Percentiles rank a stretch among this genome's conserved stretches.
These are phyloP conservation scores for Coniosporium apollinis DNA, from an alignment of 495 filamentous ascomycete genomes.

Conservation along the genomic window DNA sequence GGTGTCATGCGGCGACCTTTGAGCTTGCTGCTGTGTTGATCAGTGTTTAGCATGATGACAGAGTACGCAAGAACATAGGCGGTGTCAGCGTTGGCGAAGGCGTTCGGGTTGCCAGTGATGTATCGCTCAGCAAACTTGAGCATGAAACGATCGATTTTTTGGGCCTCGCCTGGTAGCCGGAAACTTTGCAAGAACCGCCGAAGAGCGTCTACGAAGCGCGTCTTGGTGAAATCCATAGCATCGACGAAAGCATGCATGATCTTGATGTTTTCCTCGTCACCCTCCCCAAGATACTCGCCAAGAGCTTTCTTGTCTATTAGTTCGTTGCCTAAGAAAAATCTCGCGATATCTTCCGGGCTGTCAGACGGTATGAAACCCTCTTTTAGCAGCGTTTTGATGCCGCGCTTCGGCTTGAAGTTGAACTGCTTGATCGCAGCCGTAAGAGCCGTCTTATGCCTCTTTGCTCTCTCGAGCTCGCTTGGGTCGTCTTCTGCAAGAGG, in stretches of 20 bases:
- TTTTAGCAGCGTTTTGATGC: conserved; percentile 65
- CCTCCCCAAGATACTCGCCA: conserved; percentile 90
- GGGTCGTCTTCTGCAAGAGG: conserved; percentile 77
- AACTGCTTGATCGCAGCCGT: conserved; percentile 80
- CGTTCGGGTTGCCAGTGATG: conserved; percentile 83
- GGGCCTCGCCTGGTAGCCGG: conserved; percentile 85
- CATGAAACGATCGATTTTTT: conserved; percentile 99
- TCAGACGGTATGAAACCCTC: conserved; percentile 73
- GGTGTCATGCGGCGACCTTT: conserved; percentile 73
- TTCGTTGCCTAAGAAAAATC: conserved; percentile 59
- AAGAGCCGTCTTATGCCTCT: conserved; percentile 82
- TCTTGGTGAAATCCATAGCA: conserved; percentile 82
- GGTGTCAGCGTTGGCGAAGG: conserved; percentile 95
- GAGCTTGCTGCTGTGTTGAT: conserved; percentile 80
- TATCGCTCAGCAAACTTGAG: conserved; percentile 97
- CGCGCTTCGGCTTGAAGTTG: conserved; percentile 95
- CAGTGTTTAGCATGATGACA: conserved; percentile 55
- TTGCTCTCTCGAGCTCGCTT: conserved; percentile 77
- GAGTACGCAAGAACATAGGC: conserved; percentile 93
- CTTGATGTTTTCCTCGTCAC: conserved; percentile 76
- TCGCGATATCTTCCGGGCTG: conserved; percentile 64
- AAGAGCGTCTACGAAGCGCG: conserved; percentile 83
- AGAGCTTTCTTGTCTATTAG: conserved; percentile 77
- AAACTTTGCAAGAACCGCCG: conserved; percentile 88
- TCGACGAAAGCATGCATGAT: conserved; percentile 99